A percentile compares a stretch with the other conserved stretches of the same genome.
phyloP scores from a whole-genome alignment of 2,329 filamentous ascomycete genomes.

The Oidium heveae region DNA sequence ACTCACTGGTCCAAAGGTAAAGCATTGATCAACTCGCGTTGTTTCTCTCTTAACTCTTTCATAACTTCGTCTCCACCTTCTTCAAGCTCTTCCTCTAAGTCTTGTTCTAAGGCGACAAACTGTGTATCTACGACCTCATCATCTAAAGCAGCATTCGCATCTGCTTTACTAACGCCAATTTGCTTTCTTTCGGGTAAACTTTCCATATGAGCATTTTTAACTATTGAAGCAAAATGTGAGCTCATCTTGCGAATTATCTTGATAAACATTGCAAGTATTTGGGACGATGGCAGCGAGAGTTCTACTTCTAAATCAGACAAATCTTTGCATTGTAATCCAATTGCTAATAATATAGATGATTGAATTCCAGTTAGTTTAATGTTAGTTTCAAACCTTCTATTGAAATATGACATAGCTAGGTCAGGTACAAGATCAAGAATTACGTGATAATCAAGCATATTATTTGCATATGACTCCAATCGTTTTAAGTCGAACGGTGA shows the following conservation, averaged over 20 bases:
- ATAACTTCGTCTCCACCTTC: conserved; percentile 60
- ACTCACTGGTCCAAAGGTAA: conserved; percentile 67
- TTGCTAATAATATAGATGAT: conserved; percentile 63
- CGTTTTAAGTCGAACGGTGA: conserved; percentile 89
- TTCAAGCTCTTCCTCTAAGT: conserved; percentile 58
- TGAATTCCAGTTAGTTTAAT: conserved; percentile 64
- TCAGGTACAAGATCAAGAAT: conserved; percentile 77
- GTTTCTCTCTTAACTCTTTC: conserved; percentile 46
- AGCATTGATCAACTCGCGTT: conserved; percentile 71
- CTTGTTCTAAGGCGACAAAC: conserved; percentile 44
- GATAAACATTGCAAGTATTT: conserved; percentile 88
- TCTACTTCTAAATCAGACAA: conserved; percentile 62
- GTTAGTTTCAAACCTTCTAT: conserved; percentile 38
- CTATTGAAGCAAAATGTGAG: conserved; percentile 46
- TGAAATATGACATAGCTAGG: conserved; percentile 67
- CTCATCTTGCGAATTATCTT: conserved; percentile 83
- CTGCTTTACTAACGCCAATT: conserved; percentile 30
- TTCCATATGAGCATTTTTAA: conserved; percentile 48
- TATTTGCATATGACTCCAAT: conserved; percentile 84
- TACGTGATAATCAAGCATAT: conserved; percentile 93
- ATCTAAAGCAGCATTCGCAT: conserved; percentile 39
- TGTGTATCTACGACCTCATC: conserved; percentile 38
- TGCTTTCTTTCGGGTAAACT: conserved; percentile 32
- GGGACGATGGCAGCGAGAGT: conserved; percentile 43
- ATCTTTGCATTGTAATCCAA: conserved; percentile 76